Evolutionary conservation across 2,329 filamentous ascomycete species (phyloP), one percentile per base, ranked within the genome.

Genomic region (Xylaria sp.): DNA sequence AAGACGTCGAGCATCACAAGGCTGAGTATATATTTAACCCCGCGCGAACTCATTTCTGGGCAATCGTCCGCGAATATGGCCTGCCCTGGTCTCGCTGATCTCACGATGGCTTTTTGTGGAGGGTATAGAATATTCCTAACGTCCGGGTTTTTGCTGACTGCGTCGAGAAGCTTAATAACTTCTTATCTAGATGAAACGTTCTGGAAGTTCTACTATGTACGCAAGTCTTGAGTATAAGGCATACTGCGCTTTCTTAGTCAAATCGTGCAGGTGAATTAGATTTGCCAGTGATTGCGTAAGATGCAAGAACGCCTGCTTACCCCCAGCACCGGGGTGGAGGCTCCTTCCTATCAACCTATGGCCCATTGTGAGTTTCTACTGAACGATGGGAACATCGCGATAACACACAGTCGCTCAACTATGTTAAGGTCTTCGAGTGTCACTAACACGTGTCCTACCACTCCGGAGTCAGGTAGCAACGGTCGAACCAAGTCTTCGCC

Each of bases 171-270:
- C 83, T 85, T 20, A 8, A n/a, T 18, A 3, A 10, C 36, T 63
- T 52, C 33, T 31, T 89, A 93, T 80, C 90, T 89, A 69, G 86
- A 88, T 61, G 84, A 85, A 70, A 82, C 84, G 28, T 41, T 54
- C 36, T 56, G 49, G 51, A 87, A 69, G 12, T 33, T 54, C 46
- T 49, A 52, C n/a, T n/a, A n/a, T n/a, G n/a, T n/a, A n/a, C n/a
- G 86, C 69, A 84, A 87, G 64, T 85, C 87, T 68, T 86, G 15
- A 5, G 8, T 46, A n/a, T 46, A 46, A 18, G 39, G 12, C 15
- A 41, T 41, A 41, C 25, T 41, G 39, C 12, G 12, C 12, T 41
- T 15, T 13, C 15, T 13, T 9, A 12, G 9, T 41, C 4, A 12
- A 41, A 13, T 41, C 15, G 39, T 41, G 25, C 25, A 28, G 25